phyloP scores from a whole-genome alignment of 192 early-diverging fungal genomes.

The Coemansia sp. region DNA sequence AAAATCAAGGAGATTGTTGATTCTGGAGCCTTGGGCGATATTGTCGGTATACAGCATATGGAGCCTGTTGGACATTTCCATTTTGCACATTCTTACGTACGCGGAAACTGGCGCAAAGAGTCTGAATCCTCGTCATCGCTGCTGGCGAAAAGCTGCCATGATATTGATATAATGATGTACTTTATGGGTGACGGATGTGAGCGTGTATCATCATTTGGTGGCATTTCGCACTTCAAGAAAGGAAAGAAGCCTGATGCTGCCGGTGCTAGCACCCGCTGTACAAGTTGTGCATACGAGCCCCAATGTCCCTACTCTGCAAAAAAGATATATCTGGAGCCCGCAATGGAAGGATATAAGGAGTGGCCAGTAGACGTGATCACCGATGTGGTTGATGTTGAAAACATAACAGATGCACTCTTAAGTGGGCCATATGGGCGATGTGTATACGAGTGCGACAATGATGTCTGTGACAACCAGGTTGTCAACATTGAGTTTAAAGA shows the following conservation, averaged over 20 bases:
- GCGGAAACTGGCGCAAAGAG: constrained; percentile 67
- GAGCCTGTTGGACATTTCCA: constrained; percentile 71
- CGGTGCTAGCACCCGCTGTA: constrained; percentile 57
- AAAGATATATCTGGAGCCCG: constrained; percentile 55
- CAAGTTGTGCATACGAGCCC: constrained; percentile 57
- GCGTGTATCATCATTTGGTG: constrained; percentile 60
- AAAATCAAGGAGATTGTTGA: constrained; percentile 62
- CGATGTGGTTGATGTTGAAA: constrained; percentile 58
- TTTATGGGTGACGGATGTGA: constrained; percentile 36
- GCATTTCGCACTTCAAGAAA: constrained; percentile 60
- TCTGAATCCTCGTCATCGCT: constrained; percentile 58
- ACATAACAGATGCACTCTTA: constrained; percentile 46
- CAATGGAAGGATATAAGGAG: constrained; percentile 30
- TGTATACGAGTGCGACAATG: constrained; percentile 71
- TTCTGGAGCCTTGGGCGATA: constrained; percentile 55
- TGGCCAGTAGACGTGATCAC: constrained; percentile 63
- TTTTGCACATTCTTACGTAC: constrained; percentile 67
- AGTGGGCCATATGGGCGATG: constrained; percentile 65
- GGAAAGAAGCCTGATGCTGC: constrained; percentile 61
- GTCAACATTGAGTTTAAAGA: constrained; percentile 60
- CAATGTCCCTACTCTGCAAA: constrained; percentile 65
- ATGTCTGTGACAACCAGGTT: constrained; percentile 71
- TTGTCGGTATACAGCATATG: constrained; percentile 65
- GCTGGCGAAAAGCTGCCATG: constrained; percentile 65
- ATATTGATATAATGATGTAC: constrained; percentile 58